Base-by-base conservation (phyloP, 176 grass and related monocot species). In the Oryza brachyantha region DNA sequence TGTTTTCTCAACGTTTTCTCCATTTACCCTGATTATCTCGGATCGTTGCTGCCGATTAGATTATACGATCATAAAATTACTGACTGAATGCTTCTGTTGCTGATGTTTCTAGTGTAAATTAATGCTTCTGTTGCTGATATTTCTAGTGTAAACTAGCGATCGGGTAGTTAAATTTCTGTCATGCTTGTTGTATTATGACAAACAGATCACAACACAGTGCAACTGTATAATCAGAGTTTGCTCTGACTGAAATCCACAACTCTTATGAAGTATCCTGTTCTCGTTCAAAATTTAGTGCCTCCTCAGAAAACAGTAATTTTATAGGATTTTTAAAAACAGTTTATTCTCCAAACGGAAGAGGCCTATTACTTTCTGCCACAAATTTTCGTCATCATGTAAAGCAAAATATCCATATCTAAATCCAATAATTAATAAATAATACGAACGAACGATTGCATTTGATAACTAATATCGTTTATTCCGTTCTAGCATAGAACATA, bases 141-240 rank as follows among this genome's bases (percentile, higher is more conserved):
- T 83, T 88, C 4, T 39, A 34, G 4, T 88, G 63, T 88, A 84
- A 84, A 84, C 61, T 74, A 1, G 32, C 26, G 29, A 84, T 40
- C 10, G 3, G 34, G 32, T 79, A 69, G 65, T 63, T 83, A 69
- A 42, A 64, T 68, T 79, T 69, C 39, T 64, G 6, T 29, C 63
- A 40, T 52, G 48, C 55, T 46, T 80, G 48, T 73, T 60, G 34
- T 61, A 8, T 3, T 38, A 46, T 38, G 31, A 13, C 24, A 31
- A 68, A 25, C 19, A 38, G 21, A 34, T n/a, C 19, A 9, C 21
- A 55, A 8, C 45, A 48, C 50, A 39, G 21, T 67, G 35, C 34
- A 24, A 67, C 19, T 55, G 21, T 67, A 22, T 67, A 39, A 24
- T 36, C 24, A 5, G 40, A 54, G 35, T 60, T 83, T 57, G 17